These are phyloP conservation scores for Fomitopsis pinicola DNA, from an alignment of 1,284 basidiomycete genomes.

Conservation along the genomic window DNA sequence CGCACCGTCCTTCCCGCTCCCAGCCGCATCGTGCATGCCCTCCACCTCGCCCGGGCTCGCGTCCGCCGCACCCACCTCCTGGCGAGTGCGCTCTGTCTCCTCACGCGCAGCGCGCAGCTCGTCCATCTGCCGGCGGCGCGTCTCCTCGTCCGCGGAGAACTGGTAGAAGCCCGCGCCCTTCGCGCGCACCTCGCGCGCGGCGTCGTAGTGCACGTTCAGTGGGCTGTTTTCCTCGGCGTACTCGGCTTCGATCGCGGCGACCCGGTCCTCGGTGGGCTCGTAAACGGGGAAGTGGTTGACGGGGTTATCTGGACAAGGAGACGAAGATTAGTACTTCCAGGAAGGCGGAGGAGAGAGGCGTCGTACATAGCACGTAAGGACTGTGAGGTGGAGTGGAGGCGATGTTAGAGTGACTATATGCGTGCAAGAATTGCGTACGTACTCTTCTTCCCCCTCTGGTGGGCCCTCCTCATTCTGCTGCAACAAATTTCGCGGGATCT, in stretches of 20 bases:
- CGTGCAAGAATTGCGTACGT: slow-evolving; percentile 2
- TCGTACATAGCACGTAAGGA: slow-evolving; percentile 46
- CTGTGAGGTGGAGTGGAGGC: slow-evolving; percentile 31
- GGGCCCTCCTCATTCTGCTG: slow-evolving; percentile 23
- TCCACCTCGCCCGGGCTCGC: slow-evolving; percentile 59
- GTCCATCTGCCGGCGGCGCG: slow-evolving; percentile 74
- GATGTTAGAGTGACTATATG: neutral
- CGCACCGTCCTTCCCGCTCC: slow-evolving; percentile 11
- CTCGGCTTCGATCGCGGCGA: slow-evolving; percentile 72
- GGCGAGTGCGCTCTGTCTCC: slow-evolving; percentile 69
- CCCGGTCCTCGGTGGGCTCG: slow-evolving; percentile 74
- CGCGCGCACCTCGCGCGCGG: slow-evolving; percentile 76
- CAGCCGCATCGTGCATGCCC: slow-evolving; percentile 47
- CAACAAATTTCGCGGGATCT: slow-evolving; percentile 68
- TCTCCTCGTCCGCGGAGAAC: slow-evolving; percentile 81
- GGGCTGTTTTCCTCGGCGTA: slow-evolving; percentile 72
- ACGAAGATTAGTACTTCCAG: slow-evolving; percentile 9
- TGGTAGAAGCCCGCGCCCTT: slow-evolving; percentile 89
- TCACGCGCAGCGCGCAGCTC: slow-evolving; percentile 60
- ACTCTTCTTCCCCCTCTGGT: slow-evolving; percentile 24
- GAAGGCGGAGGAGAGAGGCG: neutral
- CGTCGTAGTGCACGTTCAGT: slow-evolving; percentile 78
- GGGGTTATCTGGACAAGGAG: slow-evolving; percentile 56
- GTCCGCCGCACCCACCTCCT: slow-evolving; percentile 56
- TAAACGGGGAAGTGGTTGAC: slow-evolving; percentile 83